Evolutionary conservation across 129 eudicot genomes (phyloP), one percentile per base, ranked within the genome.

Genomic region (Helianthus tuberosus): DNA sequence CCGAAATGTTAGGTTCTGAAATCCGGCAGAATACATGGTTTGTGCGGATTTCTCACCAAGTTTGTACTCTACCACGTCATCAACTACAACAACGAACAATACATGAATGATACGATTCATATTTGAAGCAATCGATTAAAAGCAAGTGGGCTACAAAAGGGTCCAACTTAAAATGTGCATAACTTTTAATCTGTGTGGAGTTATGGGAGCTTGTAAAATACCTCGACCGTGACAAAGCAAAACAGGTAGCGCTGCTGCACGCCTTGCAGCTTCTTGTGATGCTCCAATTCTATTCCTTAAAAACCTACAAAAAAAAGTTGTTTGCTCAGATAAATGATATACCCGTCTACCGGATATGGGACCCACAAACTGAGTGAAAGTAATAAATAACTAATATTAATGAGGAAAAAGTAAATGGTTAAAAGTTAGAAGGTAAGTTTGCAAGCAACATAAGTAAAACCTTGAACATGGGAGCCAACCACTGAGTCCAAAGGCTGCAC

Each of bases 181-280:
- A 43, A 43, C 47, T 43, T 43, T 41, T 43, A 0, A 43, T 7
- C 11, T 0, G 2, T 43, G 8, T 43, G 47, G 47, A 43, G 47
- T 43, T 43, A 43, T 43, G 47, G 47, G 47, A 11, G 47, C 10
- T 9, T 43, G 47, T 8, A 43, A 55, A 75, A 59, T 88, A 91
- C 96, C 93, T 82, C 59, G 80, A 39, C 97, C 97, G 75, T 91
- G 96, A 76, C 96, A 89, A 47, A 84, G 88, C 80, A 91, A 85
- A 64, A 85, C 75, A 59, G 96, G 97, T 60, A 91, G 77, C 12
- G 86, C 83, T 49, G 87, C 66, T 70, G 97, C 93, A 17, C 85
- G 93, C 54, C 76, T 82, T 64, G 53, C 60, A 64, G 96, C 88
- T 75, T 84, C 93, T 66, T 79, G 82, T 54, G 96, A 84, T 59